These are phyloP conservation scores for Kuraishia hungarica DNA, from an alignment of 805 yeast genomes.

Conservation along the genomic window DNA sequence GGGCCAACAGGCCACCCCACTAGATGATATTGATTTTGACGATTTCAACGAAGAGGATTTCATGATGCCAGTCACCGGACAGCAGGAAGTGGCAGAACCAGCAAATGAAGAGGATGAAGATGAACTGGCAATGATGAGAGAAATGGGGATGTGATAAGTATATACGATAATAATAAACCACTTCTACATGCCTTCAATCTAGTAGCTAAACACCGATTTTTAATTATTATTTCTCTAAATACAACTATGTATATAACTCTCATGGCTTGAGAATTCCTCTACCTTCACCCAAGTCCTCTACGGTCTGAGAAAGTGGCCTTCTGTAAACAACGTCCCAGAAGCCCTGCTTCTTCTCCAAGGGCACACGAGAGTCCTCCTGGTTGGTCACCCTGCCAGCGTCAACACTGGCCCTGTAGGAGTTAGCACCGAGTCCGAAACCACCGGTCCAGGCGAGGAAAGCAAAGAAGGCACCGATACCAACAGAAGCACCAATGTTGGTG, in stretches of 20 bases:
- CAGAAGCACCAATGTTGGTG: conserved; percentile 36
- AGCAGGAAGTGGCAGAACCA: not conserved
- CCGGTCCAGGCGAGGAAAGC: conserved; percentile 50
- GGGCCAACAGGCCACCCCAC: not conserved
- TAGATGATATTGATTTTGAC: conserved; percentile 3
- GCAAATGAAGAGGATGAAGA: conserved; percentile 5
- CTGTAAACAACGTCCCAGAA: conserved; percentile 80
- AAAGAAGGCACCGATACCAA: conserved; percentile 33
- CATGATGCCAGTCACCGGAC: conserved; percentile 1
- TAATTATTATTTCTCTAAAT: not conserved
- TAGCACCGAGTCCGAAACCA: conserved; percentile 33
- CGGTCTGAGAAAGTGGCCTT: conserved; percentile 74
- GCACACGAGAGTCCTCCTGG: conserved; percentile 18
- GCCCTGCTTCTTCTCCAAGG: conserved; percentile 35
- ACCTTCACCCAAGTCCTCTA: conserved; percentile 65
- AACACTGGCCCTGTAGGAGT: conserved; percentile 33
- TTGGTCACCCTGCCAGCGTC: conserved; percentile 30
- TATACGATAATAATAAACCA: too few species aligned
- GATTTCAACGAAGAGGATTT: conserved; percentile 1
- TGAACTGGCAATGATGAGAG: conserved; percentile 7
- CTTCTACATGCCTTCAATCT: conserved; percentile 3
- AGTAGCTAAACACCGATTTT: not conserved
- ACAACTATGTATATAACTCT: not conserved
- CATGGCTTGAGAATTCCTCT: conserved; percentile 41
- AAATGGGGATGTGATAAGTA: conserved; percentile 9